Percentiles rank a stretch among this genome's conserved stretches.
Evolutionary conservation across 176 grass and related monocot genomes (phyloP).

Genomic region (Oryza meyeriana): DNA sequence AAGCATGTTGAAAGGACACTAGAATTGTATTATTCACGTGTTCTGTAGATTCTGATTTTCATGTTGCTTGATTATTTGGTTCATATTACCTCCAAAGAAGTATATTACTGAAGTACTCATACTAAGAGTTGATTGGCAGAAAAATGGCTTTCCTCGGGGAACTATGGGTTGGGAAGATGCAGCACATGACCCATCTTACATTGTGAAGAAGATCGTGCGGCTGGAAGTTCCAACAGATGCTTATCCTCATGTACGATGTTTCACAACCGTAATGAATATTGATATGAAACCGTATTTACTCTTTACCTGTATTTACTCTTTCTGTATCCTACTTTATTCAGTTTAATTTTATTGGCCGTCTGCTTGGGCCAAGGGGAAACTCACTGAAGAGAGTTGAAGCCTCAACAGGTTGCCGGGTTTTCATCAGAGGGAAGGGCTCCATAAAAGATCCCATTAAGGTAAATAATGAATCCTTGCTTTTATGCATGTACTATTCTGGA

Average conservation of each 20-base stretch:
- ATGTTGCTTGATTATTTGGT: neutral
- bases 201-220: constrained; percentile 71
- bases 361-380: constrained; percentile 78
- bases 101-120: neutral
- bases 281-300: constrained; percentile 8
- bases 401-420: constrained; percentile 76
- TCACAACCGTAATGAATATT: constrained; percentile 2
- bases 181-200: constrained; percentile 51
- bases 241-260: constrained; percentile 60
- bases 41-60: neutral
- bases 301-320: constrained; percentile 26
- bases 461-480: constrained; percentile 12
- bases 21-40: neutral
- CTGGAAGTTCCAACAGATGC: constrained; percentile 63
- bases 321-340: constrained; percentile 17
- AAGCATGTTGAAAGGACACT: neutral
- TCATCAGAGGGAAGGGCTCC: constrained; percentile 82
- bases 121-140: constrained; percentile 33
- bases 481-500: neutral
- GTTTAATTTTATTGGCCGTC: constrained; percentile 87
- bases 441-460: constrained; percentile 83
- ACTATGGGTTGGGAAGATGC: constrained; percentile 54
- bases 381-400: constrained; percentile 81
- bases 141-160: constrained; percentile 59
- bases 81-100: neutral